Evolutionary conservation across 1,284 basidiomycete species (phyloP), one percentile per base, ranked within the genome.

Genomic region (Ustilago sp.): DNA sequence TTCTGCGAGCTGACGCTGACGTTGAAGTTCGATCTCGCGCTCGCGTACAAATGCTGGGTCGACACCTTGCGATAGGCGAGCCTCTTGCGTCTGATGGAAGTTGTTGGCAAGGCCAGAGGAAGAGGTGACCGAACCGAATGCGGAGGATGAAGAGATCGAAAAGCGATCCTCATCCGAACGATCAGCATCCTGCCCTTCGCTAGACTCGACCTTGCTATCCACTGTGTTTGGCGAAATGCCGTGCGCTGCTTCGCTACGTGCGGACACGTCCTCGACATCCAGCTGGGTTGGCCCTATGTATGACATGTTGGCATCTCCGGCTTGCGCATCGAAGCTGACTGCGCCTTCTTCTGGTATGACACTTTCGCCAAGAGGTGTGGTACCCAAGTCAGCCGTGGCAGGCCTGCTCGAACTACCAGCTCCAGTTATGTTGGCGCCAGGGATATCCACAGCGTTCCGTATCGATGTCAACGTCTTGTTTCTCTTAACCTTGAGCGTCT

Each of bases 401-500:
- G 43, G 4, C 31, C 41, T 51, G 28, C n/a, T 15, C 4, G 63
- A 41, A 7, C 19, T 32, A 13, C 55, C 48, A 50, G 9, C 48
- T 15, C 7, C n/a, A 19, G 15, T 17, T 8, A 17, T 8, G n/a
- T 12, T 32, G 48, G 28, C 39, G 1, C 55, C 61, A n/a, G 72
- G 59, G 17, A 74, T 59, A 36, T 75, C 73, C n/a, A 68, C 54
- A 0, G 39, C 64, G 23, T 56, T 59, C 28, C 63, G n/a, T 11
- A 59, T 64, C 23, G 59, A 66, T 8, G 54, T 56, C 55, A 65
- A 38, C 17, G 67, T 70, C 61, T 64, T 71, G 59, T 54, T 59
- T 83, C 43, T 85, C 86, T 54, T 86, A 76, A 74, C 59, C 70
- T 87, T 87, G 53, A 88, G 79, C 31, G 87, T 87, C 74, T 86